A percentile compares a stretch with the other conserved stretches of the same genome.
These are phyloP conservation scores for Mycena vulgaris DNA, from an alignment of 768 basidiomycete species.

Conservation along the genomic window DNA sequence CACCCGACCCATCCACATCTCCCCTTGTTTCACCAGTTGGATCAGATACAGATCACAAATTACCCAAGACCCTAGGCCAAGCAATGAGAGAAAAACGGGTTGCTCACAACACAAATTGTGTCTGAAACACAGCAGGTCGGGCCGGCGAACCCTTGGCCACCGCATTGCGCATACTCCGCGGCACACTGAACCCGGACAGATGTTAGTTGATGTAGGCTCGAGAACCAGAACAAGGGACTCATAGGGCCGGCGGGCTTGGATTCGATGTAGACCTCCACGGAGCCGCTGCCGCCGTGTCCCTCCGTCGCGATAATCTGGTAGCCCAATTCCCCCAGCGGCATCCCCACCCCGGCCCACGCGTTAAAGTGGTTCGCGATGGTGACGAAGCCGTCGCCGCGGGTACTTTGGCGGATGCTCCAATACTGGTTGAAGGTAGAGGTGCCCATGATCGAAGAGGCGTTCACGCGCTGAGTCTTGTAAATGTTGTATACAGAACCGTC, in stretches of 20 bases:
- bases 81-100: conserved; percentile 15
- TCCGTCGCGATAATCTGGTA: conserved; percentile 67
- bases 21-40: conserved; percentile 6
- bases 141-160: conserved; percentile 17
- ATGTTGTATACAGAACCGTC: conserved; percentile 63
- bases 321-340: conserved; percentile 57
- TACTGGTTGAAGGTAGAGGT: conserved; percentile 62
- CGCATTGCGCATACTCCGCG: conserved; percentile 23
- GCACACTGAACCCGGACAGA: conserved; percentile 13
- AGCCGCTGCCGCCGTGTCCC: conserved; percentile 59
- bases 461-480: conserved; percentile 53
- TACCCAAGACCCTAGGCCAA: conserved; percentile 7
- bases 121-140: conserved; percentile 22
- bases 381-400: conserved; percentile 54
- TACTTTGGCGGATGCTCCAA: conserved; percentile 60
- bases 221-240: conserved; percentile 2
- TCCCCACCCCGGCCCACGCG: conserved; percentile 57
- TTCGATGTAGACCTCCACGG: background rate
- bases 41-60: conserved; percentile 2
- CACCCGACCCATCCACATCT: no score
- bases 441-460: conserved; percentile 60
- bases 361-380: conserved; percentile 59
- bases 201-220: background rate
- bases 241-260: conserved; percentile 10
- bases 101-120: background rate